Percentiles rank a stretch among this genome's conserved stretches.
phyloP scores from a whole-genome alignment of 148 eudicot genomes.

The Heliamphora exappendiculata region DNA sequence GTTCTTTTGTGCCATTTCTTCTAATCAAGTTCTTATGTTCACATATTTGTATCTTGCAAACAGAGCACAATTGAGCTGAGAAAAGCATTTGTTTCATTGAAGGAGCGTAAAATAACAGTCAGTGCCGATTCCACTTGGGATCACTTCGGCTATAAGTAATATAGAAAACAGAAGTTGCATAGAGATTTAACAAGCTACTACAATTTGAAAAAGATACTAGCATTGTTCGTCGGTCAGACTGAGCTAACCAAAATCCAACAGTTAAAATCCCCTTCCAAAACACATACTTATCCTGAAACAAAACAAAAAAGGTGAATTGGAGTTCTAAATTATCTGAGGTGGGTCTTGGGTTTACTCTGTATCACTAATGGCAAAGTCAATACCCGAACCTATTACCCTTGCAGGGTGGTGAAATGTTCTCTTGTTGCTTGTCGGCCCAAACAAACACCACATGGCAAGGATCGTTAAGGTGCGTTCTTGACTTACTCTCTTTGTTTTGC shows the following conservation, averaged over 20 bases:
- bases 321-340: conserved; percentile 5
- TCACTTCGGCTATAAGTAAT: not conserved
- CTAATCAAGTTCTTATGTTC: no score
- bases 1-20: no score
- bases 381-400: conserved; percentile 89
- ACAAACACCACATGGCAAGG: conserved; percentile 42
- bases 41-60: no score
- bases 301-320: conserved; percentile 5
- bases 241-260: conserved; percentile 2
- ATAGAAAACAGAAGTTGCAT: conserved; percentile 2
- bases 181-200: conserved; percentile 6
- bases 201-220: conserved; percentile 4
- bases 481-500: conserved; percentile 46
- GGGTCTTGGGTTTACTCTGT: conserved; percentile 18
- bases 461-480: conserved; percentile 94
- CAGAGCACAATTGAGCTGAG: no score
- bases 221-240: not conserved
- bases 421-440: not conserved
- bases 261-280: conserved; percentile 10
- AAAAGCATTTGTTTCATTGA: no score
- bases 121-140: not conserved
- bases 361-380: conserved; percentile 52
- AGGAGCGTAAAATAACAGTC: not conserved
- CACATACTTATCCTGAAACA: conserved; percentile 1
- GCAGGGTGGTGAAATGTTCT: conserved; percentile 23